Percentiles rank a stretch among this genome's conserved stretches.
Conservation (phyloP, 2,329 filamentous ascomycete genomes). For the Fusarium secorum region DNA sequence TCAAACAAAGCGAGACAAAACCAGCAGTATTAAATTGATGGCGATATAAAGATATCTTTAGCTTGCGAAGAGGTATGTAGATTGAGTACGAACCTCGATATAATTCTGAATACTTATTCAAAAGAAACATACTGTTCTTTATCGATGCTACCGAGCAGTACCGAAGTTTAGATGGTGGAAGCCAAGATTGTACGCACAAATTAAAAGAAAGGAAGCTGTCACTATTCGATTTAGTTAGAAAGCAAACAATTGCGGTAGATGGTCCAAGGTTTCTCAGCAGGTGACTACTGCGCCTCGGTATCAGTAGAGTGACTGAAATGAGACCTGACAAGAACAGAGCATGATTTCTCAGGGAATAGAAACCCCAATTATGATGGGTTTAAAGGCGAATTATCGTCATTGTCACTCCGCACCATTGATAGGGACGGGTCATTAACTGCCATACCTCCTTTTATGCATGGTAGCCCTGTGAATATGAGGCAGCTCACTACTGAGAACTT, state of each 20-base stretch:
- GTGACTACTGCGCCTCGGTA: neutral
- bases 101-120: neutral
- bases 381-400: constrained; percentile 3
- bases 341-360: neutral
- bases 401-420: neutral
- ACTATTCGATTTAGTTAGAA: neutral
- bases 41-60: neutral
- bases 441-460: neutral
- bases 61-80: neutral
- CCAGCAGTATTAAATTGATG: neutral
- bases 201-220: neutral
- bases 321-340: neutral
- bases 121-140: neutral
- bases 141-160: neutral
- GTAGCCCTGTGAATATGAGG: neutral
- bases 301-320: neutral
- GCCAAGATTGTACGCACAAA: neutral
- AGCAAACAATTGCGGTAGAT: neutral
- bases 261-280: neutral
- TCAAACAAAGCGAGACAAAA: neutral
- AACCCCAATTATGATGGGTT: neutral
- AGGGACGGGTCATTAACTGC: neutral
- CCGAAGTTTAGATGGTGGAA: neutral
- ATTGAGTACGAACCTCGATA: neutral
- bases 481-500: neutral